phyloP scores from a whole-genome alignment of 495 filamentous ascomycete genomes.

The Podospora appendiculata region DNA sequence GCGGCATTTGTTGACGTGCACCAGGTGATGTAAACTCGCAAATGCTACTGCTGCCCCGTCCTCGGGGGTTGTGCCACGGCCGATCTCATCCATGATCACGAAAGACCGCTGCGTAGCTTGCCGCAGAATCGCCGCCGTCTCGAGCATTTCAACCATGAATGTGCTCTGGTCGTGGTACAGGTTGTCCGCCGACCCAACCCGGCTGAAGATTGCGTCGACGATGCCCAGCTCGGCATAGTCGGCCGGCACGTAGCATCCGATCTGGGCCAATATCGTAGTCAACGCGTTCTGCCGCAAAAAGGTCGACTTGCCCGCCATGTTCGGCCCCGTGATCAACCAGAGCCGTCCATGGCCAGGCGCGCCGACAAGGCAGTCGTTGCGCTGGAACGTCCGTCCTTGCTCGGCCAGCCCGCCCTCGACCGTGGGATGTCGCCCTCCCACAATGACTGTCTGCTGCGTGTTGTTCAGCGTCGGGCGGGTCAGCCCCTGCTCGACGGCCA shows the following conservation, averaged over 20 bases:
- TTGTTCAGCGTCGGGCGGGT: conserved; percentile 64
- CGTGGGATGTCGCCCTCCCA: conserved; percentile 82
- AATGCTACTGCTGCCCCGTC: conserved; percentile 88
- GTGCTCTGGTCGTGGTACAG: conserved; percentile 88
- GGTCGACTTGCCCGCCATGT: conserved; percentile 97
- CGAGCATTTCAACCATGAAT: conserved; percentile 87
- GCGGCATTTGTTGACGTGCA: conserved; percentile 65
- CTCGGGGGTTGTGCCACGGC: conserved; percentile 84
- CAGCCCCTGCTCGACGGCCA: conserved; percentile 67
- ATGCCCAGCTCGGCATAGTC: conserved; percentile 75
- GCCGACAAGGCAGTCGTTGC: conserved; percentile 80
- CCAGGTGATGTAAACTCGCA: conserved; percentile 76
- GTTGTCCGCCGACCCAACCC: conserved; percentile 89
- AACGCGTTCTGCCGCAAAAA: conserved; percentile 92
- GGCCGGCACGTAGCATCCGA: conserved; percentile 86
- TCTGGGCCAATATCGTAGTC: conserved; percentile 86
- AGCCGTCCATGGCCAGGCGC: conserved; percentile 48
- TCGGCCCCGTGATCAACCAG: conserved; percentile 94
- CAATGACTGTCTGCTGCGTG: conserved; percentile 36
- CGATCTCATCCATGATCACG: conserved; percentile 99
- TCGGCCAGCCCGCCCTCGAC: conserved; percentile 75
- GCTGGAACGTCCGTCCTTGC: conserved; percentile 73
- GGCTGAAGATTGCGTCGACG: conserved; percentile 86
- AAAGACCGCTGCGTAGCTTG: conserved; percentile 64
- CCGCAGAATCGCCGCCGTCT: conserved; percentile 62